phyloP scores from a whole-genome alignment of 768 basidiomycete species.

The Chalciporus piperatus region DNA sequence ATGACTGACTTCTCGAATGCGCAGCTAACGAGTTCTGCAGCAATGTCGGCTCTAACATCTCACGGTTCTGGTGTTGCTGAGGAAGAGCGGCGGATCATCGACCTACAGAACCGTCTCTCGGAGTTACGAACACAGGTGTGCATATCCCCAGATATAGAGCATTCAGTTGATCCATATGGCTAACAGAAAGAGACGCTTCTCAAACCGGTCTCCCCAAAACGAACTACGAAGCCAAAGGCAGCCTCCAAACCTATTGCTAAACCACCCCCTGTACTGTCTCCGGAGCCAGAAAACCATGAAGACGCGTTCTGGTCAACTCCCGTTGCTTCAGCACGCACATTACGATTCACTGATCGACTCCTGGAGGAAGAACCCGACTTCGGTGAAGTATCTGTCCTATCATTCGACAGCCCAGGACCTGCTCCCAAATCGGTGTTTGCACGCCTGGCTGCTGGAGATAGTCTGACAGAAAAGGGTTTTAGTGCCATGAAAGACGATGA shows the following conservation, averaged over 20 bases:
- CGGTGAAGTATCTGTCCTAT: constrained; percentile 43
- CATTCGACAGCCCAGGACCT: constrained; percentile 46
- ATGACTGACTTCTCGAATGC: background rate
- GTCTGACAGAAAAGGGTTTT: constrained; percentile 6
- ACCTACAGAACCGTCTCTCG: constrained; percentile 40
- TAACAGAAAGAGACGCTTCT: constrained; percentile 29
- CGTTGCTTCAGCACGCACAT: constrained; percentile 47
- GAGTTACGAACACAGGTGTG: constrained; percentile 40
- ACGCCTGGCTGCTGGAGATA: constrained; percentile 15
- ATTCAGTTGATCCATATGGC: background rate
- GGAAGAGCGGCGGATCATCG: constrained; percentile 43
- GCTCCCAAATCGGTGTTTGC: constrained; percentile 31
- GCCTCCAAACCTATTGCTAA: constrained; percentile 9
- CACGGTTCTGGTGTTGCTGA: constrained; percentile 31
- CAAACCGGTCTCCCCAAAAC: constrained; percentile 18
- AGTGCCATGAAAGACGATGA: constrained; percentile 1
- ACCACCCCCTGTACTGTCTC: constrained; percentile 18
- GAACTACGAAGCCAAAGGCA: constrained; percentile 8
- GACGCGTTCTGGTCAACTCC: constrained; percentile 66
- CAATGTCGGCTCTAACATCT: constrained; percentile 17
- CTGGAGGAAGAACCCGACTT: constrained; percentile 64
- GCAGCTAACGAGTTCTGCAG: constrained; percentile 18
- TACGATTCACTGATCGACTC: constrained; percentile 62
- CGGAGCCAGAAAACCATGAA: constrained; percentile 41
- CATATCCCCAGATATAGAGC: constrained; percentile 2